Base-by-base conservation (phyloP, 2,329 filamentous ascomycete genomes). In the Claviceps paspali region DNA sequence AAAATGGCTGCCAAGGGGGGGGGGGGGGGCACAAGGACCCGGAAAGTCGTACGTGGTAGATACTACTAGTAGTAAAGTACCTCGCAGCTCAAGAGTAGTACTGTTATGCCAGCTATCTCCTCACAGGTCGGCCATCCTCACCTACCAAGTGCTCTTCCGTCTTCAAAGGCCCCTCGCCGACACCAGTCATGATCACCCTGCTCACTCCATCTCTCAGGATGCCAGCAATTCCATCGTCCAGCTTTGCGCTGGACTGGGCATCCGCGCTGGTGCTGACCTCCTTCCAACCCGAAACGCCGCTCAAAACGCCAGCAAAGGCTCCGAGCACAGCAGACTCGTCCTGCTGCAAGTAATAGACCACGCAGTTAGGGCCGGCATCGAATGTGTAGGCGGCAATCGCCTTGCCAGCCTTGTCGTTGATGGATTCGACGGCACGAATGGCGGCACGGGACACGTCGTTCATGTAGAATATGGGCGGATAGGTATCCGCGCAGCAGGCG, bases 381-480 rank as follows among this genome's bases (percentile, higher is more conserved):
- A 96, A 98, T 0, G 91, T 98, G 60, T 98, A 98, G 3, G 91
- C 91, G 3, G 84, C 86, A 14, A 96, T 71, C 0, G 73, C 78
- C 62, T 76, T 79, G 38, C 84, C 86, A 4, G 82, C 84, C 18
- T 71, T 70, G 38, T 69, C 68, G 54, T 98, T 98, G 63, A 96
- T 83, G 48, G 78, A 72, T 64, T 98, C 86, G 22, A 95, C 87
- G 12, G 85, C 77, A 36, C 84, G 73, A 42, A 98, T 84, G 5
- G 88, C 86, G 1, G 88, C 85, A 27, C 82, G 70, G 15, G 81
- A 88, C 12, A 88, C 79, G 55, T 98, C 91, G 62, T 95, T 98
- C 70, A 98, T 79, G 68, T 98, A 98, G 62, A 94, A 95, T 55
- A 98, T 98, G 14, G 92, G 91, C 31, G 92, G 91, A 62, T 85